Percentiles rank a stretch among this genome's conserved stretches.
Conservation (phyloP, 257 asterid genomes). For the Solanum verrucosum region DNA sequence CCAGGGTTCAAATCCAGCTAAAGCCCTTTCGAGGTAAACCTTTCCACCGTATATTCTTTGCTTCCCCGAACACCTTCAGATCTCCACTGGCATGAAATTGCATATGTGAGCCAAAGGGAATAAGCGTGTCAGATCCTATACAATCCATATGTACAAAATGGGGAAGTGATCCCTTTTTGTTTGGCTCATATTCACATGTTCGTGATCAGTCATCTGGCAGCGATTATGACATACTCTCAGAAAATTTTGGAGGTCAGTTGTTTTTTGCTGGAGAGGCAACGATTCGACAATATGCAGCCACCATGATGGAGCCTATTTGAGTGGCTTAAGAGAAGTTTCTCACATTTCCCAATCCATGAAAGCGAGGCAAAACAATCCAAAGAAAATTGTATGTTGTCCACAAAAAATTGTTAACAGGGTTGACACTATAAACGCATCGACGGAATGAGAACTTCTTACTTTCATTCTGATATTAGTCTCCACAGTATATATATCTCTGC, state of each 20-base stretch:
- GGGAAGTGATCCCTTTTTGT: constrained; percentile 67
- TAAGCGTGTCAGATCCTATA: constrained; percentile 57
- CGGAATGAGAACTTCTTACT: no score
- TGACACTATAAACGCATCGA: no score
- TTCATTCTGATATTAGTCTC: no score
- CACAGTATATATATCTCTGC: no score
- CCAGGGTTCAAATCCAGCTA: no score
- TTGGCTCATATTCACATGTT: constrained; percentile 77
- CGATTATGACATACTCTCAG: constrained; percentile 66
- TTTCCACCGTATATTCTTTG: neutral
- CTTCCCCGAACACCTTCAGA: neutral
- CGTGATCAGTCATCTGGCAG: constrained; percentile 62
- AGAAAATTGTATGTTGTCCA: constrained; percentile 12
- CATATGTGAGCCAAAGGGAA: constrained; percentile 62
- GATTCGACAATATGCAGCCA: constrained; percentile 68
- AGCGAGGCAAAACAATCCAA: constrained; percentile 21
- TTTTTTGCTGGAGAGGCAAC: constrained; percentile 85
- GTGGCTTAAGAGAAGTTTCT: constrained; percentile 80
- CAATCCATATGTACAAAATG: constrained; percentile 81
- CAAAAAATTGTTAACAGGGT: no score
- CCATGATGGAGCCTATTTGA: constrained; percentile 89
- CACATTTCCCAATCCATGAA: constrained; percentile 38
- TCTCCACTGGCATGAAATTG: neutral
- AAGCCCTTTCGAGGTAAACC: neutral
- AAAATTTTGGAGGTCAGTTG: constrained; percentile 42